Base-by-base conservation (phyloP, 192 early-diverging fungal genomes). In the Mortierella alpina region DNA sequence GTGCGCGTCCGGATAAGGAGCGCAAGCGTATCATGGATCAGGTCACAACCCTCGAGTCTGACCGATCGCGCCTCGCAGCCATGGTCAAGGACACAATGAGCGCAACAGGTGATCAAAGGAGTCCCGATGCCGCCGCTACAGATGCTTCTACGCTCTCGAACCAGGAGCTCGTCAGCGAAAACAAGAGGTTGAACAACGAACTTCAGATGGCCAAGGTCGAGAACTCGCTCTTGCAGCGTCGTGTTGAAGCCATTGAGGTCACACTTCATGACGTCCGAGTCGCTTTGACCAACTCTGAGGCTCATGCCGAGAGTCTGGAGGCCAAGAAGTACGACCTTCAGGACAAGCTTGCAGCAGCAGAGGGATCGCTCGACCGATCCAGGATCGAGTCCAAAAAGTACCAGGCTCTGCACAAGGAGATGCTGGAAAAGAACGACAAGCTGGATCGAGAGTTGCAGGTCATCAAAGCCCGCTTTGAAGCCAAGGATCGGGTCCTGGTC, bases 281-380 rank as follows among this genome's bases (percentile, higher is more conserved):
- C 12, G 77, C 77, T 8, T 42, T 80, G 48, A 63, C 77, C 50
- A 80, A 72, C 66, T 80, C 77, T 10, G 77, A 80, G 23, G 66
- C 69, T 12, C 77, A 80, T 40, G 66, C 77, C 18, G 77, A 80
- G 77, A 72, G 70, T 63, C 77, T 80, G n/a, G 77, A 80, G 65
- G 23, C 39, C 45, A 80, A 80, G 70, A 80, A 80, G 55, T 80
- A 80, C 49, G 77, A 80, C n/a, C 48, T 80, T 9, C 77, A 80
- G 65, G 77, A 80, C 55, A 80, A 80, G 15, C 70, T 80, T 15
- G 54, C 77, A 6, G 77, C 77, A 39, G 58, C 70, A 14, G 77
- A 80, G 44, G 77, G 77, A 14, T 61, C 18, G 18, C 66, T 80
- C 9, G 77, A 80, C 20, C 69, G 77, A n/a, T 50, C 77, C 11